phyloP scores from a whole-genome alignment of 1,284 basidiomycete genomes.

The Vanrija humicola region DNA sequence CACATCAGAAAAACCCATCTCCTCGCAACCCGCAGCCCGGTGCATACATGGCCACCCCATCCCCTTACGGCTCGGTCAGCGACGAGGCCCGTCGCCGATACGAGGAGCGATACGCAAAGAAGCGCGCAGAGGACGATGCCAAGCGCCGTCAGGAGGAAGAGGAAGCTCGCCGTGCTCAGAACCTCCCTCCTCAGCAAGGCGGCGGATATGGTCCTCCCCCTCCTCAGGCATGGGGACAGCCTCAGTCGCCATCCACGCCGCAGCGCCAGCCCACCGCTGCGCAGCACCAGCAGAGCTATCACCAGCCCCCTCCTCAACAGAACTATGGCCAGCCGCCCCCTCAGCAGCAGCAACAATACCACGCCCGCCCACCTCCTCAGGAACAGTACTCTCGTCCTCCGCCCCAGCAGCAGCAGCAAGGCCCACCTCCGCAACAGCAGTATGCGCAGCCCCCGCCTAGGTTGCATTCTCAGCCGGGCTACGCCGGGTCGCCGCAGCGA shows the following conservation, averaged over 20 bases:
- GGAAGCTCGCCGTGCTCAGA: neutral
- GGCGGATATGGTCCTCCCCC: neutral
- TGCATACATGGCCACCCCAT: conserved; percentile 33
- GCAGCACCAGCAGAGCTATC: neutral
- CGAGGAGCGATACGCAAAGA: conserved; percentile 45
- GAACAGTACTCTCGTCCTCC: neutral
- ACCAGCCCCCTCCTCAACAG: conserved; percentile 8
- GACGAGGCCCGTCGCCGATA: conserved; percentile 45
- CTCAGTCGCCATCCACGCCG: conserved; percentile 12
- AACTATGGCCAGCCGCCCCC: conserved; percentile 12
- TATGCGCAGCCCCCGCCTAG: conserved; percentile 4
- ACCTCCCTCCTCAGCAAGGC: neutral
- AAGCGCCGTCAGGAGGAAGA: conserved; percentile 14
- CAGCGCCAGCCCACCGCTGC: conserved; percentile 10
- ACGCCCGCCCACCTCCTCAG: conserved; percentile 12
- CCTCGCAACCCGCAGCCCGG: conserved; percentile 18
- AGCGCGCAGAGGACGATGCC: conserved; percentile 36
- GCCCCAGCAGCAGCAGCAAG: conserved; percentile 9
- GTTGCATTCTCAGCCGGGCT: conserved; percentile 10
- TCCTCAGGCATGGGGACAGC: conserved; percentile 4
- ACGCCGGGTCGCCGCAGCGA: conserved; percentile 18
- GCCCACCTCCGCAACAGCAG: conserved; percentile 7
- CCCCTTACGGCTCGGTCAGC: conserved; percentile 38
- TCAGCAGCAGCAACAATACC: conserved; percentile 17
- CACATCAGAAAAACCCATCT: conserved; percentile 37